Evolutionary conservation across 2,329 filamentous ascomycete species (phyloP), one percentile per base, ranked within the genome.

Genomic region (Plectosphaerella sp.): DNA sequence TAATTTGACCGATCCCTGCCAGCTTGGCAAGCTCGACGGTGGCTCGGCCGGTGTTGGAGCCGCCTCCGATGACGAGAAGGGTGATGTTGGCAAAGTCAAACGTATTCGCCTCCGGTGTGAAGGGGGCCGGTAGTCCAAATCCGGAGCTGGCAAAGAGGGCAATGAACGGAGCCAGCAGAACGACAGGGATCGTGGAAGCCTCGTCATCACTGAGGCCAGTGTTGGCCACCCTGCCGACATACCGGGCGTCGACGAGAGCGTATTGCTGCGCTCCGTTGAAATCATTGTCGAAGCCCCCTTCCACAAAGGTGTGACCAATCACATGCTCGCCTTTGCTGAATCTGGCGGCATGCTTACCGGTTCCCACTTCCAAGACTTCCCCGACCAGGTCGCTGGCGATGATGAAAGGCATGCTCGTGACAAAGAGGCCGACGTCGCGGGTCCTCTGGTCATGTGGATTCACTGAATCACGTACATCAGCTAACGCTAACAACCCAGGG

Each of bases 81-180:
- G 48, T 45, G 6, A 24, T 16, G 48, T 14, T 39, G 28, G 12
- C 48, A 25, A 37, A 50, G 3, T 50, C 33, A 28, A 50, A 50
- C 7, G 25, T 43, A 0, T 25, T 16, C 45, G 48, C 48, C 24
- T 45, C 48, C 7, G 48, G 41, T 2, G 48, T 37, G 33, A 50
- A 50, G 4, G 48, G 48, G n/a, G 48, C n/a, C 4, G 48, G 48
- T 2, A 50, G 36, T 24, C 42, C 28, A 24, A 15, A 41, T 9
- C 48, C 48, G 18, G 48, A 50, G 12, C 28, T 45, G 5, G 48
- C 25, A 14, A 50, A 50, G 25, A 50, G 48, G 28, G 48, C 48
- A 25, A 50, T 45, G 28, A 52, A 52, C 16, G 33, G 49, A 24
- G 47, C 52, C 49, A 54, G 41, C 46, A 49, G 48, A 20, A 33